Base-by-base conservation (phyloP, 2,329 filamentous ascomycete species). In the Colletotrichum lini region DNA sequence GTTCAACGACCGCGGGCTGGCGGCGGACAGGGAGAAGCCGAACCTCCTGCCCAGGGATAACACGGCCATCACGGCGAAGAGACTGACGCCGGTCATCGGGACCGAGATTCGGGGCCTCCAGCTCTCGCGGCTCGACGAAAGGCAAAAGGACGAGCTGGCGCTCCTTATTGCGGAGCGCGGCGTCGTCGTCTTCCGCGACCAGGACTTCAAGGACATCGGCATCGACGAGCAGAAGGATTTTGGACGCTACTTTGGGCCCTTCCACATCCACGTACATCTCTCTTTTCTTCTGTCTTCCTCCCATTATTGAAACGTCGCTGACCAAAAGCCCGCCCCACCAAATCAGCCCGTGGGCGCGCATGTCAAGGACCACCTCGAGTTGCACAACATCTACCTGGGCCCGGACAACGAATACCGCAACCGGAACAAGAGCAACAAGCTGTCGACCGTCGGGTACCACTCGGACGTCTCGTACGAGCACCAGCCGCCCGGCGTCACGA, bases 341-440 rank as follows among this genome's bases (percentile, higher is more conserved):
- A 18, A 21, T 5, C 58, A 83, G 81, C 82, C 82, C 23, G 81
- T 83, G 12, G 83, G 82, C 45, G 80, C 82, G 18, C 81, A 84
- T 62, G 80, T 85, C 68, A 80, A 84, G 65, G 81, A 82, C 70
- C 78, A 82, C 44, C 77, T 84, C 13, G 83, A 85, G 73, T 78
- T 85, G 59, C 83, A 85, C 75, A 84, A 83, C 72, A 84, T 85
- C 72, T 85, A 86, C 35, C 80, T 85, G 0, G 84, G 83, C 0
- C 80, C 81, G 2, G 84, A 83, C 75, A 86, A 85, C 73, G 79
- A 82, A 45, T 84, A 83, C 75, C 80, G 82, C 7, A 76, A 76
- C 6, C 78, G 80, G 21, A 76, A 76, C 30, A 78, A 75, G n/a
- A 77, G 75, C 18, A 80, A 81, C 65, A 79, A 77, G 40, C 76